Percentiles rank a stretch among this genome's conserved stretches.
Conservation (phyloP, 2,329 filamentous ascomycete genomes). For the Amphichorda felina region DNA sequence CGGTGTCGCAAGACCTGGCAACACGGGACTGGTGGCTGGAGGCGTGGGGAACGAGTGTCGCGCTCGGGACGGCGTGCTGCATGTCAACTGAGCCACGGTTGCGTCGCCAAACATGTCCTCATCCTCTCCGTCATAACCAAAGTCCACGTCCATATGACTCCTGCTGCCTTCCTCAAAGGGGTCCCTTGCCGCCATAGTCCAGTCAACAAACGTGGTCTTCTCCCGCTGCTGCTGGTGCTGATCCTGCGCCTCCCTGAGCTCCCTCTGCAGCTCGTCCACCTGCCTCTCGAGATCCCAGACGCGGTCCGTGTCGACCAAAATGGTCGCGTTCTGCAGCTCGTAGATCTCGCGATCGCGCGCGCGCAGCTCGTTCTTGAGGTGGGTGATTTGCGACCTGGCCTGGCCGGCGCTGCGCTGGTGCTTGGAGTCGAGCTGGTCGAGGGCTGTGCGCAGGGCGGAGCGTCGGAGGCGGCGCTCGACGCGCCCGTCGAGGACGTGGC, state of each 20-base stretch:
- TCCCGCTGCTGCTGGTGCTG: conserved; percentile 3
- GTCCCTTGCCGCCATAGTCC: conserved; percentile 37
- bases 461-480: conserved; percentile 44
- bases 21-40: conserved; percentile 37
- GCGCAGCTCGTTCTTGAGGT: conserved; percentile 34
- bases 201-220: conserved; percentile 17
- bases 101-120: conserved; percentile 32
- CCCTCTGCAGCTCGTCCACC: conserved; percentile 20
- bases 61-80: conserved; percentile 36
- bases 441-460: conserved; percentile 45
- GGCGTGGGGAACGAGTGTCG: conserved; percentile 41
- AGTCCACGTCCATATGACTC: conserved; percentile 18
- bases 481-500: conserved; percentile 43
- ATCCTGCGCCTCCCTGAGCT: conserved; percentile 12
- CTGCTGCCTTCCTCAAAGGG: conserved; percentile 26
- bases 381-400: conserved; percentile 32
- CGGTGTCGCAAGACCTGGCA: conserved; percentile 19
- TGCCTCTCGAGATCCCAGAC: conserved; percentile 29
- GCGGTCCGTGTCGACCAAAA: conserved; percentile 33
- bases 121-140: conserved; percentile 9
- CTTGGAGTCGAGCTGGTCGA: conserved; percentile 37
- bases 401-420: conserved; percentile 26
- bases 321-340: conserved; percentile 36
- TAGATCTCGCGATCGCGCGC: conserved; percentile 41
- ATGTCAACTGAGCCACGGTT: conserved; percentile 36